Evolutionary conservation across 768 basidiomycete genomes (phyloP), one percentile per base, ranked within the genome.

Genomic region (Mycena capillaripes): DNA sequence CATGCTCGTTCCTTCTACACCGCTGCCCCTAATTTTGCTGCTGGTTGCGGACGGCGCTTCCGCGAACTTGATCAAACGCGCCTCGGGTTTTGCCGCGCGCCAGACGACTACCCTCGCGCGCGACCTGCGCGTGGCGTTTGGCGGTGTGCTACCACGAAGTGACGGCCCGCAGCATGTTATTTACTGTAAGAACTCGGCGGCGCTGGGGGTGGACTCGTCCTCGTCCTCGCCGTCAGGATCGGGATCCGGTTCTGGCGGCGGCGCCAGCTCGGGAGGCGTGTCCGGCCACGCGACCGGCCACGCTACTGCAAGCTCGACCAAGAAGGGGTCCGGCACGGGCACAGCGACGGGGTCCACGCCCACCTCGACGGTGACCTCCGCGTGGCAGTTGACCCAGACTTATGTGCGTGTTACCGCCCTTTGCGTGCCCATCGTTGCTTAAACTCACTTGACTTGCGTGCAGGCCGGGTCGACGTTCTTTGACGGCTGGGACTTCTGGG

Each of bases 391-490:
- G 57, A 81, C 84, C 21, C 87, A 91, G 74, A 84, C 84, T 19
- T 91, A 92, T 80, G 91, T 90, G 77, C 71, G 46, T n/a, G n/a
- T 23, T 50, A 19, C 34, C 48, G 46, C 23, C 2, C 17, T 36
- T 32, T 17, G 63, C 53, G 75, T 77, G n/a, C n/a, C n/a, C n/a
- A n/a, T n/a, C n/a, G n/a, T n/a, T n/a, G n/a, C n/a, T n/a, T n/a
- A n/a, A n/a, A n/a, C n/a, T n/a, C n/a, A n/a, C n/a, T n/a, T 64
- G 68, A 55, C 12, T 16, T 25, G 56, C 36, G 36, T 62, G 53
- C 78, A 91, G 91, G 81, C 86, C 58, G 96, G 95, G 23, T 84
- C 82, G 57, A 86, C 85, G 48, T 98, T 98, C 85, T 97, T 97
- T 72, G 84, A 93, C 77, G 92, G 91, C 56, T 97, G 93, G 93